phyloP scores from a whole-genome alignment of 768 basidiomycete species.

The Artomyces pyxidatus region DNA sequence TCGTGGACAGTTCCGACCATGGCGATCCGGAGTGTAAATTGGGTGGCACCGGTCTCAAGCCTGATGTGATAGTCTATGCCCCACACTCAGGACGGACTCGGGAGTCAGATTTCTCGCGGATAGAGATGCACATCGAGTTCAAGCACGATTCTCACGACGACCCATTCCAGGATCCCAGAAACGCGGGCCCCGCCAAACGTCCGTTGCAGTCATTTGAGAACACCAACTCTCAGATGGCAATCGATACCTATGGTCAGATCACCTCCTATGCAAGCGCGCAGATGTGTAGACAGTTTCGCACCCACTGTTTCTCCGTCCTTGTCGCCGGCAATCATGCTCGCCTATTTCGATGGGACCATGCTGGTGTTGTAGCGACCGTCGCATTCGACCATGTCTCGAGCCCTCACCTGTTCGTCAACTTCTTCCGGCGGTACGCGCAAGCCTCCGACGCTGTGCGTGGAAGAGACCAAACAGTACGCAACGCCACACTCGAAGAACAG shows the following conservation, averaged over 20 bases:
- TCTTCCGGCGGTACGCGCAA: slow-evolving; percentile 3
- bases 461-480: neutral
- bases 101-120: too few species aligned
- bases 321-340: neutral
- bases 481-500: neutral
- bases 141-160: neutral
- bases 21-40: too few species aligned
- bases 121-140: neutral
- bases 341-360: slow-evolving; percentile 2
- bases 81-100: too few species aligned
- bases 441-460: neutral
- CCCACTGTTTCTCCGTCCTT: neutral
- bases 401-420: neutral
- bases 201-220: neutral
- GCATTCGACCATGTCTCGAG: neutral
- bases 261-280: neutral
- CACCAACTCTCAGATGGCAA: neutral
- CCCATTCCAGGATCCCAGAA: neutral
- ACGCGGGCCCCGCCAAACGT: too few species aligned
- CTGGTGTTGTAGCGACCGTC: neutral
- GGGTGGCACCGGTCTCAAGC: too few species aligned
- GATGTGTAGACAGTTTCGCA: neutral
- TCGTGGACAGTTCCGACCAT: too few species aligned
- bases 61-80: too few species aligned
- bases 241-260: neutral